Evolutionary conservation across 179 eudicot genomes (phyloP).

Genomic region (Gypsophila paniculata): DNA sequence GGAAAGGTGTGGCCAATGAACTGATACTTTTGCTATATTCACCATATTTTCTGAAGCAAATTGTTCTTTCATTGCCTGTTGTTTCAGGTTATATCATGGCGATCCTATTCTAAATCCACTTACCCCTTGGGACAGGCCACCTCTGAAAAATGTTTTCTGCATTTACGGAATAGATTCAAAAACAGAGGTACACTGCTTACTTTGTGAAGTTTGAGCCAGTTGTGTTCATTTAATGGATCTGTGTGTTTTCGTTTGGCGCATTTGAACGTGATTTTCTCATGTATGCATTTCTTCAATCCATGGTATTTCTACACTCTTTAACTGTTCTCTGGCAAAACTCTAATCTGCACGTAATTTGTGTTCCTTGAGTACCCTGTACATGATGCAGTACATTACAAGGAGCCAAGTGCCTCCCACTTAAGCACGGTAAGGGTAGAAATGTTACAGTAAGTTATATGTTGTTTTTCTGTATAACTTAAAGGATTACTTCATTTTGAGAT

Average conservation of each 20-base stretch:
- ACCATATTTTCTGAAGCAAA: neutral
- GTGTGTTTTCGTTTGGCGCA: neutral
- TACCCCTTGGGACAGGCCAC: constrained; percentile 96
- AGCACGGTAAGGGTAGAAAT: neutral
- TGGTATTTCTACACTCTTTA: neutral
- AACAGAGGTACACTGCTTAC: constrained; percentile 64
- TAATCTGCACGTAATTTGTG: neutral
- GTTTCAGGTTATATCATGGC: constrained; percentile 73
- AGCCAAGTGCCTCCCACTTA: neutral
- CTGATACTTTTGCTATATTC: neutral
- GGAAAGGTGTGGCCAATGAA: neutral
- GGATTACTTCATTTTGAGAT: neutral
- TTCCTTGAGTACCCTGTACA: neutral
- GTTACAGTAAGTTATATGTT: neutral
- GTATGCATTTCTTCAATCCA: neutral
- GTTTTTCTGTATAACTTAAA: neutral
- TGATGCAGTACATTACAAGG: neutral
- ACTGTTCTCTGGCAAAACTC: neutral
- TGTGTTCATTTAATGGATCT: constrained; percentile 3
- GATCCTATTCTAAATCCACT: constrained; percentile 91
- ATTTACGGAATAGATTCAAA: constrained; percentile 81
- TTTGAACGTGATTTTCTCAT: neutral
- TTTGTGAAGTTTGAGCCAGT: neutral
- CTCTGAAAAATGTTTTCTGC: constrained; percentile 86
- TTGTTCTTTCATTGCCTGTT: neutral